Conservation (phyloP, 352 stramenopile species). For the Globisporangium barbulae region DNA sequence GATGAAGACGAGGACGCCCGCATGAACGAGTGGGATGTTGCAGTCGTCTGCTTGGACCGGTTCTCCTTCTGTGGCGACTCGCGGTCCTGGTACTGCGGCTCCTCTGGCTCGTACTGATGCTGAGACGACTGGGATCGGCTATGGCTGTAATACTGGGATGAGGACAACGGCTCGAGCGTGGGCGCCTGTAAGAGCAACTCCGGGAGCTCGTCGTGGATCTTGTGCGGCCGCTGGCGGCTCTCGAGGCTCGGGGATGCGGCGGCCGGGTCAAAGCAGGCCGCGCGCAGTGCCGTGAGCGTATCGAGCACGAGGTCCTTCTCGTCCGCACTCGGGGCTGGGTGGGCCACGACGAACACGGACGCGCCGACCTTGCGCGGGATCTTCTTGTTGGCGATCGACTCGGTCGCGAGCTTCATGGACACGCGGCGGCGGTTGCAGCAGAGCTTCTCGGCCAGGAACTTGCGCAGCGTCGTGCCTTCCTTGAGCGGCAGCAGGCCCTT, state of each 20-base stretch:
- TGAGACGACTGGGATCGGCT: not conserved
- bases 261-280: constrained; percentile 30
- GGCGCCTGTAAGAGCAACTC: constrained; percentile 9
- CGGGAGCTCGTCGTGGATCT: constrained; percentile 9
- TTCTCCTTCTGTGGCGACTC: constrained; percentile 7
- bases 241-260: constrained; percentile 4
- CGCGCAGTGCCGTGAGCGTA: constrained; percentile 33
- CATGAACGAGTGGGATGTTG: constrained; percentile 2
- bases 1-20: not conserved
- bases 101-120: not conserved
- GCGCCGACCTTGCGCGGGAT: constrained; percentile 68
- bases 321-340: constrained; percentile 29
- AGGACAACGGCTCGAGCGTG: not conserved
- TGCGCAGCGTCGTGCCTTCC: constrained; percentile 61
- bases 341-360: constrained; percentile 49
- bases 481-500: constrained; percentile 43
- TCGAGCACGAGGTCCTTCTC: constrained; percentile 31
- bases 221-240: constrained; percentile 4
- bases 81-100: not conserved
- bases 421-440: constrained; percentile 61
- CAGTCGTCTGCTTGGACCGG: not conserved
- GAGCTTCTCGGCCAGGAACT: constrained; percentile 65
- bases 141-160: not conserved
- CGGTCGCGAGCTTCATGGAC: constrained; percentile 73
- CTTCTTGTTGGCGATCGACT: constrained; percentile 49